Base-by-base conservation (phyloP, 2,329 filamentous ascomycete genomes). In the Pleoardoris graminearum region DNA sequence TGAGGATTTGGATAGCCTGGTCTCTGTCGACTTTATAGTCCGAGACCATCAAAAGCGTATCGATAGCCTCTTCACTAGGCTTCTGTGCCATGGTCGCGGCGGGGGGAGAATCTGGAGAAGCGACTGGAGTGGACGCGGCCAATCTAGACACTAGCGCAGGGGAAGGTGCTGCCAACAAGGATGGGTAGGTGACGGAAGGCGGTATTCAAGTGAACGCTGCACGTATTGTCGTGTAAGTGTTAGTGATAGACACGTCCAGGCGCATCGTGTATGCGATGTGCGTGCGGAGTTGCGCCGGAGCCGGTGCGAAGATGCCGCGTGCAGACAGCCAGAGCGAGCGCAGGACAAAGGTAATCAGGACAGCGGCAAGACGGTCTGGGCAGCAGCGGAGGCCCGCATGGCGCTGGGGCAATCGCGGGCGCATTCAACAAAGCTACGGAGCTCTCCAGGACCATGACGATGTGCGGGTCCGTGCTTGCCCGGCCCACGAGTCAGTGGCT, bases 1-100 rank as follows among this genome's bases (percentile, higher is more conserved):
- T 59, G 7, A 65, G 57, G 10, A 66, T 57, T 42, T 60, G 58
- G 7, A 47, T 43, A 50, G 57, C 60, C 25, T 66, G 59, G 27
- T 54, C 57, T 33, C 51, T 51, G 45, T 52, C 44, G 11, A 66
- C 55, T 21, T 55, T 48, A 5, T 57, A 53, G n/a, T 42, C 57
- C 8, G 54, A 50, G 33, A 62, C 45, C 8, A 45, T 48, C 8
- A 59, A 41, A 19, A 66, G 30, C 7, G 19, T 35, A 22, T 46
- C 39, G 42, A 63, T 50, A 7, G 55, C 54, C 2, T 50, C 59
- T 37, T 53, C 35, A 14, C 32, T 33, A 17, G 17, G 37, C 16
- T 21, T 19, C 8, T 17, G 19, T 10, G 50, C 35, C 54, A 53
- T 57, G 32, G 46, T 50, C 14, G 46, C 50, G 33, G 25, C 30